A percentile compares a stretch with the other conserved stretches of the same genome.
These are phyloP conservation scores for Acidomyces sp. DNA, from an alignment of 495 filamentous ascomycete species.

Conservation along the genomic window DNA sequence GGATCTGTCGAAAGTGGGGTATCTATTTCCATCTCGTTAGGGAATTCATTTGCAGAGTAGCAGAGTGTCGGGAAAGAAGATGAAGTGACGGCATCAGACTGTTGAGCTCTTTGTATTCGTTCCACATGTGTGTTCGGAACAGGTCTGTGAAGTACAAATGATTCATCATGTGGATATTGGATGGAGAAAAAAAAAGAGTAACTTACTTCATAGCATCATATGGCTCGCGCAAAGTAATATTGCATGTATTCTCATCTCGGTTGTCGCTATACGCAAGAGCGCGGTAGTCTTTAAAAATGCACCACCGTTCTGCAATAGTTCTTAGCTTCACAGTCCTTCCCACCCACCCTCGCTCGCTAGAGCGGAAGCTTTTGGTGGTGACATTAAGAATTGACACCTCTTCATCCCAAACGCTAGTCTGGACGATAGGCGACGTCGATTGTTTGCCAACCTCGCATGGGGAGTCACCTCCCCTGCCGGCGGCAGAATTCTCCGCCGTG, in stretches of 20 bases:
- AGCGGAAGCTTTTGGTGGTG: constrained; percentile 29
- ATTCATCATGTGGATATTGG: constrained; percentile 10
- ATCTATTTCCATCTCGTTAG: no score
- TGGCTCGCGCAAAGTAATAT: not conserved
- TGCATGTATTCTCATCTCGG: not conserved
- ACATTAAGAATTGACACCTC: constrained; percentile 31
- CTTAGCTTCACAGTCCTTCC: constrained; percentile 55
- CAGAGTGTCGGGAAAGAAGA: no score
- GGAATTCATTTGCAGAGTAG: no score
- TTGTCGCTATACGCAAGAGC: not conserved
- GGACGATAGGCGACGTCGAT: constrained; percentile 32
- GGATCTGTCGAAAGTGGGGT: no score
- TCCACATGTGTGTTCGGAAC: constrained; percentile 13
- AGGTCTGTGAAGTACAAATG: constrained; percentile 13
- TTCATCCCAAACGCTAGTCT: constrained; percentile 26
- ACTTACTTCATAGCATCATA: not conserved
- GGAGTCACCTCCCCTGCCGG: constrained; percentile 23
- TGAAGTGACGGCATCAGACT: no score
- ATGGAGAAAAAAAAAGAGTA: not conserved
- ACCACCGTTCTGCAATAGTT: constrained; percentile 60
- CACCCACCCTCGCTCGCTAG: constrained; percentile 46
- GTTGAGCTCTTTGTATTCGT: no score
- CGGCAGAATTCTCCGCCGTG: constrained; percentile 2
- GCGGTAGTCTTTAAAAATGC: constrained; percentile 37
- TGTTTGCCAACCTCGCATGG: no score